Percentiles rank a stretch among this genome's conserved stretches.
These are phyloP conservation scores for Sclerotinia spermophila DNA, from an alignment of 2,329 filamentous ascomycete genomes.

Conservation along the genomic window DNA sequence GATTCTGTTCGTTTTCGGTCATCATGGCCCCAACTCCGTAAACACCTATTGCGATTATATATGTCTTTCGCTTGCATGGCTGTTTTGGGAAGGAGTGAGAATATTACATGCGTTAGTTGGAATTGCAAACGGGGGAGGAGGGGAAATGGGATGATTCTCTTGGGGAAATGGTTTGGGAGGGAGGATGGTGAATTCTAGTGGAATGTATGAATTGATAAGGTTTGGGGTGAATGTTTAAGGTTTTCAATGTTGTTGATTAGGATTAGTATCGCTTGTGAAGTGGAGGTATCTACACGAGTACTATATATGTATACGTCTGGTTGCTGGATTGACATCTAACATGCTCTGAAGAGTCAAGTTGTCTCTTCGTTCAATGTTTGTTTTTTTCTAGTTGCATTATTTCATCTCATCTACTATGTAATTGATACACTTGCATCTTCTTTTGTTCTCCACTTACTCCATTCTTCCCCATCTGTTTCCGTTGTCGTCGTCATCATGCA, in stretches of 20 bases:
- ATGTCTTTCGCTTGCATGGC: background rate
- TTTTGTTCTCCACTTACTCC: background rate
- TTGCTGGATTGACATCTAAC: too few species aligned
- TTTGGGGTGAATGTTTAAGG: background rate
- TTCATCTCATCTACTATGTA: background rate
- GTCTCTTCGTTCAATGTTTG: background rate
- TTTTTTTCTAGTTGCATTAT: background rate
- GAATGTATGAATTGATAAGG: background rate
- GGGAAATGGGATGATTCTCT: background rate
- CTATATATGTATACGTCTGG: background rate
- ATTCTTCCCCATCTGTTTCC: background rate
- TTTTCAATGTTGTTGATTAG: background rate
- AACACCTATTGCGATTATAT: too few species aligned
- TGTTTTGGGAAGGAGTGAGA: conserved; percentile 1
- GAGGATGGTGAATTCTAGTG: background rate
- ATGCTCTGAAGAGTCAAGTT: background rate
- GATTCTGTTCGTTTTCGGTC: background rate
- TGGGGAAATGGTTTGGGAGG: too few species aligned
- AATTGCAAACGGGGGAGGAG: background rate
- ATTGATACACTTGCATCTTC: background rate
- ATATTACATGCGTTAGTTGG: background rate
- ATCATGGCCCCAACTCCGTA: background rate
- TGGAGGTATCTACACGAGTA: background rate
- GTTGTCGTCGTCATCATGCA: background rate
- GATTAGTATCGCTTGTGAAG: background rate